Base-by-base conservation (phyloP, 2,329 filamentous ascomycete species). In the Ophiostoma pallidulum region DNA sequence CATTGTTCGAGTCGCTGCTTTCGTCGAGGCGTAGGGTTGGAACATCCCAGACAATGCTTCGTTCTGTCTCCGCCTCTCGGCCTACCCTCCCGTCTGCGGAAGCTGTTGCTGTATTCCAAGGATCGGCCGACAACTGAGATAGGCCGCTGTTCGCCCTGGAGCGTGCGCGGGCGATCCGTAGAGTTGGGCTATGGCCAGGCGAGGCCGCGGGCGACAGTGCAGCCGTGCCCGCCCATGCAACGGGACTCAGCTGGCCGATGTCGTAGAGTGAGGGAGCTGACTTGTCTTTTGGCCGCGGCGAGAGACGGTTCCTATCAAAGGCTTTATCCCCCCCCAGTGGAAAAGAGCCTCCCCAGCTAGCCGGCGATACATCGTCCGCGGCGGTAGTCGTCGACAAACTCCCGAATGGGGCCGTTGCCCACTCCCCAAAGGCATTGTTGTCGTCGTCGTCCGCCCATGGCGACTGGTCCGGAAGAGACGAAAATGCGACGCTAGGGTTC, bases 371-470 rank as follows among this genome's bases (percentile, higher is more conserved):
- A n/a, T n/a, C n/a, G n/a, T n/a, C n/a, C n/a, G n/a, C n/a, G n/a
- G n/a, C n/a, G n/a, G n/a, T n/a, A n/a, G n/a, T n/a, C n/a, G n/a
- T n/a, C n/a, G n/a, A n/a, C n/a, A n/a, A n/a, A n/a, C n/a, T n/a
- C n/a, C n/a, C n/a, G n/a, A n/a, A n/a, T n/a, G n/a, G n/a, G 1
- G 60, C 51, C 4, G 61, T 41, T 2, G 62, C 48, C 69, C 69
- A 72, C 44, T 64, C 64, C 18, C 64, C 63, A 47, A 65, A 61
- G 3, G 57, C 61, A 43, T 62, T 61, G 18, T 63, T 61, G 19
- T 67, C 62, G 19, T 64, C 63, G 16, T 68, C 61, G 29, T 66
- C 64, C 18, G 60, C 62, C 70, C 70, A 72, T 16, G 67, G 66
- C 9, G 68, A 70, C 14, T 62, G 59, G 10, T 47, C 43, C 6